Conservation (phyloP, 306 rosid genomes). For the Glycine tomentella region DNA sequence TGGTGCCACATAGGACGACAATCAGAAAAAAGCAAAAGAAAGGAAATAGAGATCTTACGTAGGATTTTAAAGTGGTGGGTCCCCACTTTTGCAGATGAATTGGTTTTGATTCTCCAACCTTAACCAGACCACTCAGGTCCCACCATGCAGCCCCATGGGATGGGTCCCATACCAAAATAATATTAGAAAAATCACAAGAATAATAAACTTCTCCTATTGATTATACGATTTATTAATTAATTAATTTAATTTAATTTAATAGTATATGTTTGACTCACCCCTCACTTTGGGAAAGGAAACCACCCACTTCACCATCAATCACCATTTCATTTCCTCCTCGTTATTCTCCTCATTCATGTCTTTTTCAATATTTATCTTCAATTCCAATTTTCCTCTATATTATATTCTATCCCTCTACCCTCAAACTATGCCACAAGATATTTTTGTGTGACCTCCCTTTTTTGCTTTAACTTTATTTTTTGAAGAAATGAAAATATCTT, state of each 20-base stretch:
- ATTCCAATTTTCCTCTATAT: not conserved
- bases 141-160: not conserved
- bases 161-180: not conserved
- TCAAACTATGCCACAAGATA: constrained; percentile 17
- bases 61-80: constrained; percentile 30
- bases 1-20: constrained; percentile 33
- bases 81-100: constrained; percentile 18
- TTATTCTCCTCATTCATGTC: constrained; percentile 26
- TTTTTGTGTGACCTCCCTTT: not conserved
- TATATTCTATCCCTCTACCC: too few relatives aligned
- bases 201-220: not conserved
- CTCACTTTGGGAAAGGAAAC: constrained; percentile 13
- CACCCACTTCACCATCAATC: constrained; percentile 40
- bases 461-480: not conserved
- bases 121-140: constrained; percentile 8
- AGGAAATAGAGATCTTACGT: constrained; percentile 5
- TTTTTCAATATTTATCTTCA: constrained; percentile 8
- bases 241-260: not conserved
- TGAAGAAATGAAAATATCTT: too few relatives aligned
- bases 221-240: not conserved
- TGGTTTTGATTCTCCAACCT: constrained; percentile 21
- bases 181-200: not conserved
- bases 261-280: constrained; percentile 35
- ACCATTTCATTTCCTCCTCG: not conserved
- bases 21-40: not conserved